Evolutionary conservation across 139 green algal genomes (phyloP), one percentile per base, ranked within the genome.

Genomic region (Picochlorum sp.): DNA sequence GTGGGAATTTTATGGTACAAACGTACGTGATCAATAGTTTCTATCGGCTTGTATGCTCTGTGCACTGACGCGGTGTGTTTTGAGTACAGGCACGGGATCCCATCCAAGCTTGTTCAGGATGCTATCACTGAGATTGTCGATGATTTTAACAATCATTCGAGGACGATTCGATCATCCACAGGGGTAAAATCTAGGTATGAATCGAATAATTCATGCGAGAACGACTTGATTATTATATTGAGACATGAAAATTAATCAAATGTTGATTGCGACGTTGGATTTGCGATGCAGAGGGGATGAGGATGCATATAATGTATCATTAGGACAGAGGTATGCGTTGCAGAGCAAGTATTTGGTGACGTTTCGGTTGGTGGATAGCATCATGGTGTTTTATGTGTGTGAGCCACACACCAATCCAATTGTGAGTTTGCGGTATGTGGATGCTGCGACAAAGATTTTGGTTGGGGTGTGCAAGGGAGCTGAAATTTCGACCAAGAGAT

Each of bases 401-500:
- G 49, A 55, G 2, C 59, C 67, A 8, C 10, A 31, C 15, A 50
- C 67, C 38, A 80, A 77, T 60, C 66, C 69, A 4, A 73, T 84
- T 37, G 65, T 71, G 3, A 59, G 64, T 49, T 50, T 83, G 57
- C 61, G 70, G 31, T 49, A 78, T 49, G 38, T 84, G 45, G 71
- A 83, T 6, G 67, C 71, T 18, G 50, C 57, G 3, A 51, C 52
- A 10, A 74, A 75, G 18, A 45, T 78, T 50, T 49, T 79, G 30
- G 63, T 74, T n/a, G 44, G 56, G 2, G 55, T 62, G 20, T 49
- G 20, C 38, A 57, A 52, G 20, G 67, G 71, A 26, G 67, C 77
- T 15, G 75, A 80, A 16, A 66, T 84, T 51, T 82, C 77, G 0
- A 67, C 75, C 5, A 75, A 77, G 31, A 77, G 75, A 52, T 34